phyloP scores from a whole-genome alignment of 208 protist genomes.

The Crithidia expoeki region DNA sequence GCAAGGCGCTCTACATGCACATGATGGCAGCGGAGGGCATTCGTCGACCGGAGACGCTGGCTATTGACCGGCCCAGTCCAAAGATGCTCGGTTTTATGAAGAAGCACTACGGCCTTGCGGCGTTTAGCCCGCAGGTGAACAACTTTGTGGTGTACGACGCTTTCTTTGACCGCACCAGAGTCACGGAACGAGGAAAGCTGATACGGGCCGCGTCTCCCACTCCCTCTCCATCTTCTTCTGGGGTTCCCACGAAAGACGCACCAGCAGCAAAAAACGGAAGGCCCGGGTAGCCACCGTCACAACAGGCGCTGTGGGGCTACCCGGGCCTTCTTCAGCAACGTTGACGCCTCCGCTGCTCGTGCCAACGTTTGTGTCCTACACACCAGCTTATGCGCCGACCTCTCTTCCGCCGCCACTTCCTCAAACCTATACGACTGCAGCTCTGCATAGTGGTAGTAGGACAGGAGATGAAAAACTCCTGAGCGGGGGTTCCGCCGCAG shows the following conservation, averaged over 20 bases:
- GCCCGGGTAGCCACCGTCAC: constrained; percentile 27
- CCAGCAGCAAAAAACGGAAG: constrained; percentile 28
- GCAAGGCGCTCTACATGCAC: constrained; percentile 74
- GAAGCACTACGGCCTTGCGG: constrained; percentile 83
- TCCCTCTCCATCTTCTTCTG: too few species aligned
- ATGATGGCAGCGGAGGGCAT: constrained; percentile 52
- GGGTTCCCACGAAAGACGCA: not conserved
- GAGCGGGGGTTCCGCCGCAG: too few species aligned
- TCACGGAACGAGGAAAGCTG: constrained; percentile 54
- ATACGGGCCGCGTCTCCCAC: constrained; percentile 20
- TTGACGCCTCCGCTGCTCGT: not conserved
- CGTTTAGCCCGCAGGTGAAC: constrained; percentile 87
- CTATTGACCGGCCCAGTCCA: constrained; percentile 90
- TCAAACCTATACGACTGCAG: too few species aligned
- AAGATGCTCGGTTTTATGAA: constrained; percentile 91
- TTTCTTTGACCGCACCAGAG: constrained; percentile 78
- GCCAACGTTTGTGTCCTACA: not conserved
- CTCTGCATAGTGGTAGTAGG: too few species aligned
- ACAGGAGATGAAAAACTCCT: too few species aligned
- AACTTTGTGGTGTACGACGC: constrained; percentile 93
- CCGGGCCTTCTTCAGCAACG: not conserved
- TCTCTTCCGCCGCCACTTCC: not conserved
- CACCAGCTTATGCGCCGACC: not conserved
- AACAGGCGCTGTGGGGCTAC: not conserved
- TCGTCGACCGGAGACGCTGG: constrained; percentile 60